phyloP scores from a whole-genome alignment of 495 filamentous ascomycete species.

The Penicillium bovifimosum region DNA sequence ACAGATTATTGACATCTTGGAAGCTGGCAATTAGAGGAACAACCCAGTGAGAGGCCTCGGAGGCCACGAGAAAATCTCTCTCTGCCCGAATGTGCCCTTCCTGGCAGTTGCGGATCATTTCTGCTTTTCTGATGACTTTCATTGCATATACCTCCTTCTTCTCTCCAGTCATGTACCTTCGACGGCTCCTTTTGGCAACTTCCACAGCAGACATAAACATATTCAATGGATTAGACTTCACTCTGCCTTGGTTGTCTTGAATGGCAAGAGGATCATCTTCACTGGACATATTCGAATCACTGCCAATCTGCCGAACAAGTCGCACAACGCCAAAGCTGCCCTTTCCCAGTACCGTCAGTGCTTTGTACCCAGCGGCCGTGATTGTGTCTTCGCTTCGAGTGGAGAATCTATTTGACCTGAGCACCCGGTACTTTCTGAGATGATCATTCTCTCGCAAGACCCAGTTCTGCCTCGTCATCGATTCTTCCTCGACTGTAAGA shows the following conservation, averaged over 20 bases:
- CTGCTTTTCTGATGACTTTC: slow-evolving; percentile 91
- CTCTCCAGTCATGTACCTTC: slow-evolving; percentile 27
- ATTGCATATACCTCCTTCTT: slow-evolving; percentile 75
- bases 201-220: slow-evolving; percentile 26
- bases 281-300: neutral
- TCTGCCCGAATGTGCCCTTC: slow-evolving; percentile 90
- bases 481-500: slow-evolving; percentile 51
- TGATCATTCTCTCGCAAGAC: slow-evolving; percentile 62
- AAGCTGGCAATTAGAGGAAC: slow-evolving; percentile 85
- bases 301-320: slow-evolving; percentile 62
- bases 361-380: slow-evolving; percentile 64
- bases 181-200: slow-evolving; percentile 18
- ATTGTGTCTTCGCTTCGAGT: slow-evolving; percentile 33
- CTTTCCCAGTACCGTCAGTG: slow-evolving; percentile 81
- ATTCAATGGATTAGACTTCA: slow-evolving; percentile 3
- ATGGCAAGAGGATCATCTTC: slow-evolving; percentile 3
- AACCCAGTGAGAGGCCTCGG: slow-evolving; percentile 78
- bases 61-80: slow-evolving; percentile 82
- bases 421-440: slow-evolving; percentile 64
- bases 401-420: slow-evolving; percentile 57
- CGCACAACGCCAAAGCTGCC: slow-evolving; percentile 92
- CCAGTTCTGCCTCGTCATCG: slow-evolving; percentile 53
- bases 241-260: neutral
- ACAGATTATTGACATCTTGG: slow-evolving; percentile 76
- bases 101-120: slow-evolving; percentile 84